A percentile compares a stretch with the other conserved stretches of the same genome.
Evolutionary conservation across 2,329 filamentous ascomycete genomes (phyloP).

Genomic region (Cladosporium sp.): DNA sequence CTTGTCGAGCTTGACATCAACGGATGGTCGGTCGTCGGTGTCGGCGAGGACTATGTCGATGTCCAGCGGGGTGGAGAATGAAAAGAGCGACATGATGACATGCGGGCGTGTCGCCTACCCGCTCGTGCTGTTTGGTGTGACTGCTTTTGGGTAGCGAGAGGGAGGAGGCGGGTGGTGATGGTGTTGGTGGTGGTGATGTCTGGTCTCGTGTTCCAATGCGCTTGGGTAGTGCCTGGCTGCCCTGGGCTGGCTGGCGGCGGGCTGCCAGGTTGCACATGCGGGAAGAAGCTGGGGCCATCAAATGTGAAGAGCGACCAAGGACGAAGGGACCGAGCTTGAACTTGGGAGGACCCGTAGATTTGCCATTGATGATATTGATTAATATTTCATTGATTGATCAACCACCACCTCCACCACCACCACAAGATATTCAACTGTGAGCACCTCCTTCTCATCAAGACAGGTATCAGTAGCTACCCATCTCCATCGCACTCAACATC

Average conservation of each 20-base stretch:
- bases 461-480: too few relatives aligned
- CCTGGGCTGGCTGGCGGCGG: neutral
- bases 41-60: slow-evolving; percentile 98
- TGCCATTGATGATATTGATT: too few relatives aligned
- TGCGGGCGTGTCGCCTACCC: slow-evolving; percentile 12
- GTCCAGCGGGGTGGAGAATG: slow-evolving; percentile 93
- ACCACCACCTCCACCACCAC: too few relatives aligned
- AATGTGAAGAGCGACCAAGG: neutral
- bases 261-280: neutral
- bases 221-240: neutral
- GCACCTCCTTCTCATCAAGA: too few relatives aligned
- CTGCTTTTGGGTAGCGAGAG: neutral
- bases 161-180: neutral
- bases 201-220: neutral
- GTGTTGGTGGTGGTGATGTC: neutral
- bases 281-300: neutral
- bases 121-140: neutral
- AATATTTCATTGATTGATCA: too few relatives aligned
- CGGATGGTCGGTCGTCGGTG: slow-evolving; percentile 86
- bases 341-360: too few relatives aligned
- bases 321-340: too few relatives aligned
- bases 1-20: slow-evolving; percentile 98
- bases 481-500: too few relatives aligned
- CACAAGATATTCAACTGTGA: too few relatives aligned
- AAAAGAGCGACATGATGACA: slow-evolving; percentile 78